Evolutionary conservation across 495 filamentous ascomycete species (phyloP), one percentile per base, ranked within the genome.

Genomic region (Penicillium odoratum): DNA sequence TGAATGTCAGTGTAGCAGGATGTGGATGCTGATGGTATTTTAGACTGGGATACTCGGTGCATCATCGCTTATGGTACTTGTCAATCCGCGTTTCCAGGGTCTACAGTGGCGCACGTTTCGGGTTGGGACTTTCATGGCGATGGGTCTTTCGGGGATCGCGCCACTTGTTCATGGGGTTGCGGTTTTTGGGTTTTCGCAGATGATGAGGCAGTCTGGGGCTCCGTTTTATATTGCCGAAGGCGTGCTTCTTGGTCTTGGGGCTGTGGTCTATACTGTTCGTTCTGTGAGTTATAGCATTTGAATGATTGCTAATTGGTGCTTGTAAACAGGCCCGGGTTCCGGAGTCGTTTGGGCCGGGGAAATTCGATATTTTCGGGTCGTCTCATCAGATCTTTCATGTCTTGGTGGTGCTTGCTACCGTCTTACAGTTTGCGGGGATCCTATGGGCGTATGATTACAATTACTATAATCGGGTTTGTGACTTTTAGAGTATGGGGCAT

Each of bases 381-480:
- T 53, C 56, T 38, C 56, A 58, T 43, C 49, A 58, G 25, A 42
- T 58, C 3, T 58, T 58, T n/a, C 49, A 53, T 58, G 9, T 47
- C 45, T 29, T 58, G n/a, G 56, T 58, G 3, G 56, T 48, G 5
- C 21, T 58, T 38, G 49, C 56, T 7, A 58, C 56, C 1, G 5
- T 21, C 4, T 21, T 48, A 3, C 56, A 53, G 8, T 15, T 48
- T 25, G 15, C 46, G 0, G 56, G 56, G 2, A 15, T 58, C 3
- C 18, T 48, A 13, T 53, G 30, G n/a, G 49, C 49, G 18, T 58
- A 53, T 42, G 49, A 58, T 36, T 48, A 48, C 33, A 58, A 53
- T 21, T 57, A 57, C 31, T n/a, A 52, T 29, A 11, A 52, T 47
- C 55, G 36, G 0, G 18, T 51, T 2, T 58, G 55, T 43, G 28